Conservation (phyloP, 352 stramenopile species). For the Pythium vanterpoolii region DNA sequence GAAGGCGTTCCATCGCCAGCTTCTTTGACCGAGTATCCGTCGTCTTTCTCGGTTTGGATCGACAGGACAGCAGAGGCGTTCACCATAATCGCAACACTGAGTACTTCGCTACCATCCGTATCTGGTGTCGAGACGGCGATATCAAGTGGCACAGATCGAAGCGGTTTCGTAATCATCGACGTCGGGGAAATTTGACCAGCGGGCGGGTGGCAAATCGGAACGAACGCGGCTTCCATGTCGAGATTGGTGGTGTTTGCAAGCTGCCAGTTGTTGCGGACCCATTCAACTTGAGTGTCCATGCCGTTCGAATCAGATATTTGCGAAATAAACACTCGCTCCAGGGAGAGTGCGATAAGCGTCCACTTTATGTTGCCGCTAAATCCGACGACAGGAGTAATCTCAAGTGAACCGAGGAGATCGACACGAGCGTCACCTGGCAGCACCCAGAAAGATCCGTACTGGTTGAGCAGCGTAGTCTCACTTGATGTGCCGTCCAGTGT, state of each 20-base stretch:
- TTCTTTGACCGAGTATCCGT: neutral
- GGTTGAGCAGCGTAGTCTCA: neutral
- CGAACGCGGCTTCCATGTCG: neutral
- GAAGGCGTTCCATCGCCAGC: neutral
- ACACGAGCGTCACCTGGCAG: conserved; percentile 1
- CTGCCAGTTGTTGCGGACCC: conserved; percentile 4
- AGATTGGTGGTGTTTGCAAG: conserved; percentile 4
- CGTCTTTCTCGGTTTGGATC: neutral
- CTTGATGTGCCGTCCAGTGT: neutral
- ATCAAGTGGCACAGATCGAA: conserved; percentile 6
- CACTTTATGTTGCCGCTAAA: conserved; percentile 12
- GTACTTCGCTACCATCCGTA: conserved; percentile 11
- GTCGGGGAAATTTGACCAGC: neutral
- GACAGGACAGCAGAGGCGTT: conserved; percentile 10
- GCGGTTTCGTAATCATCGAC: conserved; percentile 16
- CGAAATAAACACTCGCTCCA: conserved; percentile 8
- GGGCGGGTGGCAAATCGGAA: conserved; percentile 11
- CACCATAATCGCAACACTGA: conserved; percentile 4
- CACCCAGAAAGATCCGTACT: neutral
- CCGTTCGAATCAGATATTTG: neutral
- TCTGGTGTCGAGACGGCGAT: conserved; percentile 11
- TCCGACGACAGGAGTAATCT: conserved; percentile 8
- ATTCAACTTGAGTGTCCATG: neutral
- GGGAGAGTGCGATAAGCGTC: neutral
- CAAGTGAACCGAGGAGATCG: conserved; percentile 7